These are phyloP conservation scores for Mycena leptocephala DNA, from an alignment of 768 basidiomycete genomes.

Conservation along the genomic window DNA sequence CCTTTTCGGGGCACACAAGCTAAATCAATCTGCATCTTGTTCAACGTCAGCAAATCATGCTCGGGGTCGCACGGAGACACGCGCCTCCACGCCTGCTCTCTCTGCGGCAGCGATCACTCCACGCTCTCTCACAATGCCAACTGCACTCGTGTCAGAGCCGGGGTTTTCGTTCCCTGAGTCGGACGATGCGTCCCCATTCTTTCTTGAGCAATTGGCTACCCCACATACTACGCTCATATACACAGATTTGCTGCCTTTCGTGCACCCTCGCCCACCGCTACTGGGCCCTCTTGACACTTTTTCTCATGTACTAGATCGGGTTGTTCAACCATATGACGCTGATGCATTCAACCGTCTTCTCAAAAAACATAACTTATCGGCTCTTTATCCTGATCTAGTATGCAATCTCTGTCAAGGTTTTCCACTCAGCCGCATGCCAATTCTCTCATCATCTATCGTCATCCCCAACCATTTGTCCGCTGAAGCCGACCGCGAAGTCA, in stretches of 20 bases:
- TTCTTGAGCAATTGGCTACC: neutral
- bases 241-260: neutral
- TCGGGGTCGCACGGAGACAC: neutral
- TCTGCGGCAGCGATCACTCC: conserved; percentile 37
- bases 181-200: neutral
- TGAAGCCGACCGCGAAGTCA: neutral
- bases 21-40: conserved; percentile 26
- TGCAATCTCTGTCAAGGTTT: neutral
- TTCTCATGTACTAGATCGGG: neutral
- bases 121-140: conserved; percentile 21
- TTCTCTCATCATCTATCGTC: neutral
- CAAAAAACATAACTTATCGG: neutral
- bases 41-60: conserved; percentile 26
- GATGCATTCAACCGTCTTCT: neutral
- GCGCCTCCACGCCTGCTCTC: conserved; percentile 36
- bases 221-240: neutral
- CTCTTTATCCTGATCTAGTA: neutral
- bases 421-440: neutral
- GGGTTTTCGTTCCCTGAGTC: conserved; percentile 18
- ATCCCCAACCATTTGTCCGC: neutral
- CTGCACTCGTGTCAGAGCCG: conserved; percentile 19
- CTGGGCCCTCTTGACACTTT: neutral
- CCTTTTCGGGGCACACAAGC: neutral
- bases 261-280: neutral
- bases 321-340: neutral